Conservation (phyloP, 2,329 filamentous ascomycete species). For the Sporothrix inflata region DNA sequence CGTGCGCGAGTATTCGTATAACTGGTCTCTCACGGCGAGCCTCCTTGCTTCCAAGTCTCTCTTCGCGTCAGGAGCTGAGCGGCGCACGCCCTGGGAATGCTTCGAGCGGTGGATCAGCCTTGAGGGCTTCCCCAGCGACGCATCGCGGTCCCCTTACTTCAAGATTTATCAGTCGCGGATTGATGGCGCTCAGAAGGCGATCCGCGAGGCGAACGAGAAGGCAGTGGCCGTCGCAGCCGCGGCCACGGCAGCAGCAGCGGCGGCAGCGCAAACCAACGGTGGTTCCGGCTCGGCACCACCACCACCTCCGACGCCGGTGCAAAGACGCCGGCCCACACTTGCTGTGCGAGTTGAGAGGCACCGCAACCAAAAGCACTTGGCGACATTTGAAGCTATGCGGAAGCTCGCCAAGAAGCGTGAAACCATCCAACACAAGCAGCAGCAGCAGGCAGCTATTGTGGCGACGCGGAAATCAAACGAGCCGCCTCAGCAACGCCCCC, state of each 20-base stretch:
- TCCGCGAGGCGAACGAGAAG: constrained; percentile 57
- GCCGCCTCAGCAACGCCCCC: constrained; percentile 50
- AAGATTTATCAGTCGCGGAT: constrained; percentile 68
- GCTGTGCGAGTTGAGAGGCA: constrained; percentile 85
- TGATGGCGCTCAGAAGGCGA: constrained; percentile 60
- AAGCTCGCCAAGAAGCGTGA: constrained; percentile 96
- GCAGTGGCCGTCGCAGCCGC: constrained; percentile 44
- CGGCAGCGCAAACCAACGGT: constrained; percentile 40
- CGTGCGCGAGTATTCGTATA: constrained; percentile 93
- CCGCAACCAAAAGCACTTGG: constrained; percentile 82
- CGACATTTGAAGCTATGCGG: constrained; percentile 90
- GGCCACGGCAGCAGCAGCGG: constrained; percentile 41
- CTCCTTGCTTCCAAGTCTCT: constrained; percentile 74
- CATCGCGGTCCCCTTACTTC: constrained; percentile 96
- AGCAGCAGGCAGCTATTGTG: constrained; percentile 75
- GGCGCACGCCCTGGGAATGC: constrained; percentile 96
- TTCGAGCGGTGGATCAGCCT: constrained; percentile 95
- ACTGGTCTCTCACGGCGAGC: constrained; percentile 92
- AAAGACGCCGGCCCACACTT: constrained; percentile 70
- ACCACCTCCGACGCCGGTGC: constrained; percentile 49
- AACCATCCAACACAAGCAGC: constrained; percentile 80
- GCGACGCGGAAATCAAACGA: constrained; percentile 83
- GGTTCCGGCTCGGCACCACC: neutral
- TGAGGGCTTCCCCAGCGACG: constrained; percentile 87
- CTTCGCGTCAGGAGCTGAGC: constrained; percentile 83